Conservation (phyloP, 495 filamentous ascomycete genomes). For the Talaromyces proteolyticus region DNA sequence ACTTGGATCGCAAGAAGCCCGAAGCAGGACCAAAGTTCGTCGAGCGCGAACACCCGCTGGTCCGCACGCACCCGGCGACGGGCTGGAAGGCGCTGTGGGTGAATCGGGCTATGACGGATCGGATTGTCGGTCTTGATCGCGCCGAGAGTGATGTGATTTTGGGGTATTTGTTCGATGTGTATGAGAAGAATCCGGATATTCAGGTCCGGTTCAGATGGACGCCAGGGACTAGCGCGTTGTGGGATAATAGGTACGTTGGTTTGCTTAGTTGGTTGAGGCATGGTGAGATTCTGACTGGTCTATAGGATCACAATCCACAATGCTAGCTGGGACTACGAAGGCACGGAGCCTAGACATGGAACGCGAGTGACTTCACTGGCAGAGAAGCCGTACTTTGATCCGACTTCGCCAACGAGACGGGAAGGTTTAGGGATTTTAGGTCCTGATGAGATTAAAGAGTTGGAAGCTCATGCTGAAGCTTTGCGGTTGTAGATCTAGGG, state of each 20-base stretch:
- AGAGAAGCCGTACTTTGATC: slow-evolving; percentile 60
- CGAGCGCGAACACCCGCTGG: slow-evolving; percentile 61
- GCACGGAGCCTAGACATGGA: slow-evolving; percentile 55
- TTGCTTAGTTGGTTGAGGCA: not conserved
- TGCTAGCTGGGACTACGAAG: slow-evolving; percentile 63
- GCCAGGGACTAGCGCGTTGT: slow-evolving; percentile 52
- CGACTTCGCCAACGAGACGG: slow-evolving; percentile 49
- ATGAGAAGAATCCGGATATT: slow-evolving; percentile 61
- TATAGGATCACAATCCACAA: slow-evolving; percentile 61
- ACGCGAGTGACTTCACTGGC: slow-evolving; percentile 61
- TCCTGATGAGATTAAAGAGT: slow-evolving; percentile 20
- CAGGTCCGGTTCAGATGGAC: slow-evolving; percentile 64
- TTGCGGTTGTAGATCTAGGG: too few relatives aligned
- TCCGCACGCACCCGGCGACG: slow-evolving; percentile 65
- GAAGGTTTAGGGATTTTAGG: slow-evolving; percentile 49
- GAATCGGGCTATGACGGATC: slow-evolving; percentile 58
- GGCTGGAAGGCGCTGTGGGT: slow-evolving; percentile 70
- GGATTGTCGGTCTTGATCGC: slow-evolving; percentile 59
- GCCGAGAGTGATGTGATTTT: slow-evolving; percentile 63
- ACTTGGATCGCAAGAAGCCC: slow-evolving; percentile 59
- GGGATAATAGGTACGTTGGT: slow-evolving; percentile 55
- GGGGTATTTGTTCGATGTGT: slow-evolving; percentile 59
- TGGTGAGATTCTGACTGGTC: not conserved
- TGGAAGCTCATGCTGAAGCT: not conserved
- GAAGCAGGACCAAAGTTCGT: slow-evolving; percentile 55